These are phyloP conservation scores for Aureobasidium sp. DNA, from an alignment of 2,329 filamentous ascomycete genomes.

Conservation along the genomic window DNA sequence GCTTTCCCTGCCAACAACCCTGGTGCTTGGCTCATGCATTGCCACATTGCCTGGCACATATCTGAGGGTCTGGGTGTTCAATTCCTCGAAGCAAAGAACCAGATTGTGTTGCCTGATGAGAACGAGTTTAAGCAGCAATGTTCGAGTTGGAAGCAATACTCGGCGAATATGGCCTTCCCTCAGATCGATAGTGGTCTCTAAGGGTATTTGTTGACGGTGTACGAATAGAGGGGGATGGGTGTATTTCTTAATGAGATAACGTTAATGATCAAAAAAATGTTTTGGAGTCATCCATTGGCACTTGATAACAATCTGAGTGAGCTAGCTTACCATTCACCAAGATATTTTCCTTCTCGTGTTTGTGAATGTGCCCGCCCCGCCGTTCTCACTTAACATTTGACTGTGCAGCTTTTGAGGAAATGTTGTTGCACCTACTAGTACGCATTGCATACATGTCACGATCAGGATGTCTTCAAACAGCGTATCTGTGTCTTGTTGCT, in stretches of 20 bases:
- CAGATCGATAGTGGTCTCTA: conserved; percentile 34
- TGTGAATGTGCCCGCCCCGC: background rate
- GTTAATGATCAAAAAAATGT: background rate
- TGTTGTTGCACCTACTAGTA: no score
- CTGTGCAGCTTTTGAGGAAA: no score
- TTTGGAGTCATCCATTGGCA: background rate
- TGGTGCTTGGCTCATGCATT: conserved; percentile 42
- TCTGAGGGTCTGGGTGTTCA: conserved; percentile 49
- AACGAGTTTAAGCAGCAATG: conserved; percentile 23
- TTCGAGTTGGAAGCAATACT: conserved; percentile 29
- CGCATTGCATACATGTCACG: no score
- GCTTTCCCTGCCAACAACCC: conserved; percentile 46
- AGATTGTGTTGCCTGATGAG: conserved; percentile 24
- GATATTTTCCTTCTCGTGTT: background rate
- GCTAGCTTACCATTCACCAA: background rate
- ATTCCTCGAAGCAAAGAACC: conserved; percentile 39
- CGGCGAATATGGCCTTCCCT: conserved; percentile 23
- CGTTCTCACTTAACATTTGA: background rate
- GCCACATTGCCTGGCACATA: conserved; percentile 53
- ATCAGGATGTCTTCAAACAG: no score
- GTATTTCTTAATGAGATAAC: background rate
- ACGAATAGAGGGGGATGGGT: background rate
- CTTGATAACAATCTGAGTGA: no score
- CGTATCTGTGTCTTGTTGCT: no score
- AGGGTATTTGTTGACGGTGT: background rate